Evolutionary conservation across 805 yeast genomes (phyloP), one percentile per base, ranked within the genome.

Genomic region (Candida odintsovae): DNA sequence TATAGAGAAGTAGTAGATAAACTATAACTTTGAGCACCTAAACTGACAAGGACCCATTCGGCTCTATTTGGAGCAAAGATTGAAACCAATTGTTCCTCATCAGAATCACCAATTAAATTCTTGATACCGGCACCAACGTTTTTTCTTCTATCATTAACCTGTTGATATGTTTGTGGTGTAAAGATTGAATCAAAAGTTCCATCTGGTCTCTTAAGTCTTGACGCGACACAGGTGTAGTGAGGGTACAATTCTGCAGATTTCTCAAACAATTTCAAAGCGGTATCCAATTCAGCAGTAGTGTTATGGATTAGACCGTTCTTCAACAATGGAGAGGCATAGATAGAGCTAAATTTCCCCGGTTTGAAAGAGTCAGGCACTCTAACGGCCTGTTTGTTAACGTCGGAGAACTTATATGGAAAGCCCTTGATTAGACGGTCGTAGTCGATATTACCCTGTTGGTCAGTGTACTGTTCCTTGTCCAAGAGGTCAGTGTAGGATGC

Each of bases 1-100:
- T 48, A 48, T 13, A 48, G 31, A 1, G 47, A 39, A 12, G 52
- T 49, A 10, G 45, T 49, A 15, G 31, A 26, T 15, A 49, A 26
- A 22, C 43, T 43, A 35, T 22, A 35, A 13, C 44, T 25, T 68
- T 51, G 50, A 65, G 75, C 79, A 18, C 78, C 71, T 35, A 70
- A 71, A 55, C 85, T 79, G 0, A 89, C 86, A 54, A 83, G 60
- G 57, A 83, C 67, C 94, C 94, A 85, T 63, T 84, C 87, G 12
- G 72, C 66, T 42, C 82, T 66, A 58, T 83, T 83, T 37, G 71
- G 66, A 18, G 84, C 72, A 56, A 77, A 76, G 7, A 83, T 54
- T 2, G 83, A 66, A 26, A 82, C 75, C 26, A 78, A 65, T 53
- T 78, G 80, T 43, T 67, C 64, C 21, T 66, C 63, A 2, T 55